phyloP scores from a whole-genome alignment of 345 rosid genomes.

The Nasturtium officinale region DNA sequence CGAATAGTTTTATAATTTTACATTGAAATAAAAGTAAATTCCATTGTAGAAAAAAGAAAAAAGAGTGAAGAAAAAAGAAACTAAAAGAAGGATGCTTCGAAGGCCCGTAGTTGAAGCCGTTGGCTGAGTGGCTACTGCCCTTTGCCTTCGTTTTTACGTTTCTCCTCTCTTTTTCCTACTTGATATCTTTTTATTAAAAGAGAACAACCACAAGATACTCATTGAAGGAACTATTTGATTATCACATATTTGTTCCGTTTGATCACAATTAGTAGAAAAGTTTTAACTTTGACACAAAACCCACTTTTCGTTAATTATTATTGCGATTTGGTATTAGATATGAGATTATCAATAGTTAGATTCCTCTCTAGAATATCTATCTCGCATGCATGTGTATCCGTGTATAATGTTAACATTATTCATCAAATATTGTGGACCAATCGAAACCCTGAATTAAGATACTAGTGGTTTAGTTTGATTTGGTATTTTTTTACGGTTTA shows the following conservation, averaged over 20 bases:
- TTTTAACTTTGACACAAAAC: neutral
- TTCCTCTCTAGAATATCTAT: neutral
- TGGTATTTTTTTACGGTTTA: conserved; percentile 32
- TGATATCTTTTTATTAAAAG: neutral
- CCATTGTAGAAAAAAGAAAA: conserved; percentile 34
- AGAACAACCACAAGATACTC: neutral
- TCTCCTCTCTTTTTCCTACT: conserved; percentile 23
- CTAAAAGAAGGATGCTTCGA: conserved; percentile 44
- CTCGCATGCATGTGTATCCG: too few relatives aligned
- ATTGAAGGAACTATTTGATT: neutral
- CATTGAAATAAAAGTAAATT: conserved; percentile 34
- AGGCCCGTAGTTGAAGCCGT: conserved; percentile 43
- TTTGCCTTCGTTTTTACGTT: conserved; percentile 42
- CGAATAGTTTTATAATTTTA: neutral
- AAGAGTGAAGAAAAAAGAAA: conserved; percentile 27
- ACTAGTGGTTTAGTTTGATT: too few relatives aligned
- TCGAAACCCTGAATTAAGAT: too few relatives aligned
- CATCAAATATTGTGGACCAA: too few relatives aligned
- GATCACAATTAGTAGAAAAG: neutral
- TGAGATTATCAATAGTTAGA: neutral
- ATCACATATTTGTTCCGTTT: neutral
- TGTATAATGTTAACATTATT: too few relatives aligned
- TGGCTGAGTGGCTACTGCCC: conserved; percentile 22
- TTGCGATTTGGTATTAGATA: neutral
- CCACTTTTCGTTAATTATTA: neutral